A percentile compares a stretch with the other conserved stretches of the same genome.
phyloP scores from a whole-genome alignment of 108 stramenopile genomes.

The Skeletonema potamos region DNA sequence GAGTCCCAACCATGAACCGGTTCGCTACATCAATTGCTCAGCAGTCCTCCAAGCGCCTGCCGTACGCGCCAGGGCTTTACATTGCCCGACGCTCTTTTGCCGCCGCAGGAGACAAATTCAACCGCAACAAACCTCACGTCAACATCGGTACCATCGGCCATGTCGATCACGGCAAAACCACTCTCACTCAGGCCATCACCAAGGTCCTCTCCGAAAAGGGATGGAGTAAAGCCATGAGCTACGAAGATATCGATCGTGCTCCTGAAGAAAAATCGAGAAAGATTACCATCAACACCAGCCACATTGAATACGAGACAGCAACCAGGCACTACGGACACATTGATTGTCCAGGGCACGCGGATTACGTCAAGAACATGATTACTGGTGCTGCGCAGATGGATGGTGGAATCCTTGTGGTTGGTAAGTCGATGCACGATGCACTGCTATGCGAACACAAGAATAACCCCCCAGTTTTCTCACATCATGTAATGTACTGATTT shows the following conservation, averaged over 20 bases:
- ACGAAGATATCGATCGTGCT: constrained; percentile 97
- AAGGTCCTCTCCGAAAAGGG: constrained; percentile 94
- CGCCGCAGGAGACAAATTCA: constrained; percentile 65
- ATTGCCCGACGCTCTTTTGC: constrained; percentile 36
- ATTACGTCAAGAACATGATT: constrained; percentile 99
- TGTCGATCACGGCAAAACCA: constrained; percentile 99
- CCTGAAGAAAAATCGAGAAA: constrained; percentile 98
- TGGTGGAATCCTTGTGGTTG: constrained; percentile 98
- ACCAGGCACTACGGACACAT: constrained; percentile 99
- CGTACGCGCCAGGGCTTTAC: constrained; percentile 3
- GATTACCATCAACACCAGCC: constrained; percentile 95
- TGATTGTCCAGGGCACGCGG: constrained; percentile 99
- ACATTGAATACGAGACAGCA: constrained; percentile 97
- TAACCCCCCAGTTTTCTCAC: not conserved
- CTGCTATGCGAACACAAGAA: not conserved
- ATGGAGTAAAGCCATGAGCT: constrained; percentile 79
- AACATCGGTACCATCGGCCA: constrained; percentile 99
- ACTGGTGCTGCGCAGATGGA: constrained; percentile 99
- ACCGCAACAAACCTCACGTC: constrained; percentile 94
- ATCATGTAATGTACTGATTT: too few relatives aligned
- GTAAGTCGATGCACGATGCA: constrained; percentile 10
- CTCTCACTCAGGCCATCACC: constrained; percentile 98
- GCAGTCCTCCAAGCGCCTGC: not conserved
- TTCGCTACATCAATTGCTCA: not conserved
- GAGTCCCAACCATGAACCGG: not conserved